These are phyloP conservation scores for Aspergillus bombycis DNA, from an alignment of 2,329 filamentous ascomycete species.

Conservation along the genomic window DNA sequence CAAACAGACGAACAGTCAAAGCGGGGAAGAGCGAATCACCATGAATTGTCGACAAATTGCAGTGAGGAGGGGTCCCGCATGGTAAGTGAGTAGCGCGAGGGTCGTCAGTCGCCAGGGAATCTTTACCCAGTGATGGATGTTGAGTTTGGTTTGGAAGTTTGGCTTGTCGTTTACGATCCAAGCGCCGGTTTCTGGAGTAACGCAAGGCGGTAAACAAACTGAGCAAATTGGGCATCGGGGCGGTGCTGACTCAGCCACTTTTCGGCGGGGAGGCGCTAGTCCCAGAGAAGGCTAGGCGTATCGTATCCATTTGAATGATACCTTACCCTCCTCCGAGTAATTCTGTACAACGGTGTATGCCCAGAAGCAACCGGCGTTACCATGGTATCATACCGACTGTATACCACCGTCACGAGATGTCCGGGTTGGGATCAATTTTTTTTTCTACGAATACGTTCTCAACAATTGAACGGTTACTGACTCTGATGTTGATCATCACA, in stretches of 20 bases:
- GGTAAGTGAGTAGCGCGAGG: conserved; percentile 11
- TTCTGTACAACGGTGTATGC: background rate
- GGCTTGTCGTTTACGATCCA: conserved; percentile 7
- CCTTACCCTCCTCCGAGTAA: background rate
- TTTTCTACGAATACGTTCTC: background rate
- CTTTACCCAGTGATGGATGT: background rate
- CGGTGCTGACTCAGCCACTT: conserved; percentile 30
- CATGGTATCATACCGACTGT: background rate
- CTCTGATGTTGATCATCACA: background rate
- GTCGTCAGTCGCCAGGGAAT: background rate
- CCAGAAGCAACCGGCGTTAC: background rate
- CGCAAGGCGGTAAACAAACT: conserved; percentile 38
- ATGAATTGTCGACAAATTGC: conserved; percentile 17
- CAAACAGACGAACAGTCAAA: conserved; percentile 7
- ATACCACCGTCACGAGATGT: background rate
- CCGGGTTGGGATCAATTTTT: background rate
- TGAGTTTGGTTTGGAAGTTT: background rate
- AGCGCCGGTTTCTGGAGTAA: conserved; percentile 35
- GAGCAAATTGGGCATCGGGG: background rate
- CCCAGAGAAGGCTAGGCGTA: conserved; percentile 19
- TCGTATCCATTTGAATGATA: background rate
- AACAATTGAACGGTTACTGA: background rate
- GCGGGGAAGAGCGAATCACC: conserved; percentile 5
- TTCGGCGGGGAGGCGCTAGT: conserved; percentile 17
- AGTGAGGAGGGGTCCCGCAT: conserved; percentile 20